Evolutionary conservation across 2,329 filamentous ascomycete genomes (phyloP), one percentile per base, ranked within the genome.

Genomic region (Aspergillus arachidicola): DNA sequence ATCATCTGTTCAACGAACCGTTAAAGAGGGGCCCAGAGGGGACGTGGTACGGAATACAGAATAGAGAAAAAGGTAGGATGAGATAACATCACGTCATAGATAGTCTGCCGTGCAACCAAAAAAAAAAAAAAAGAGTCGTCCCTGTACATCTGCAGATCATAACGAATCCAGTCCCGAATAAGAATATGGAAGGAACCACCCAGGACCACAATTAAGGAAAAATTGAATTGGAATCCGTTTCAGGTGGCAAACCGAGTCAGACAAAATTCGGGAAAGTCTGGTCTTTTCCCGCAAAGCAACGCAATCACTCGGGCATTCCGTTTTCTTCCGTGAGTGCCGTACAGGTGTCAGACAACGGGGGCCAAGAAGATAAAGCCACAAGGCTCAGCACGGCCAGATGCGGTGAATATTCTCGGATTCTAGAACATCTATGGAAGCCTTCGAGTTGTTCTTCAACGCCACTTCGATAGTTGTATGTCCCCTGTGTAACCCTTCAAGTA

Each of bases 81-180:
- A 48, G 23, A 48, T 26, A 48, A 16, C 26, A 50, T 50, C 46
- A 51, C 48, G 48, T 51, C 48, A 51, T 51, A 51, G 48, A 21
- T 2, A 32, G 10, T 51, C 28, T 32, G 48, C 46, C 6, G 46
- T 50, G 16, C 26, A 23, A 48, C 45, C 43, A 12, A 28, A 48
- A 48, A 48, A 16, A 30, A 21, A 50, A n/a, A n/a, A 28, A 50
- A 26, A 50, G 30, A 34, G 19, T 53, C 12, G 32, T 55, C 34
- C 51, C 51, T 55, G 32, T 55, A 11, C n/a, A 55, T 55, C 51
- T 55, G 51, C 34, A 55, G 51, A 55, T 55, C 51, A 55, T 30
- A 21, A 34, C 26, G 16, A 36, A 30, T 34, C 28, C 50, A 53
- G 26, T 53, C 28, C 32, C 16, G 30, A 36, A 32, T 54, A 54